A percentile compares a stretch with the other conserved stretches of the same genome.
phyloP scores from a whole-genome alignment of 129 eudicot genomes.

The Flaveria trinervia region DNA sequence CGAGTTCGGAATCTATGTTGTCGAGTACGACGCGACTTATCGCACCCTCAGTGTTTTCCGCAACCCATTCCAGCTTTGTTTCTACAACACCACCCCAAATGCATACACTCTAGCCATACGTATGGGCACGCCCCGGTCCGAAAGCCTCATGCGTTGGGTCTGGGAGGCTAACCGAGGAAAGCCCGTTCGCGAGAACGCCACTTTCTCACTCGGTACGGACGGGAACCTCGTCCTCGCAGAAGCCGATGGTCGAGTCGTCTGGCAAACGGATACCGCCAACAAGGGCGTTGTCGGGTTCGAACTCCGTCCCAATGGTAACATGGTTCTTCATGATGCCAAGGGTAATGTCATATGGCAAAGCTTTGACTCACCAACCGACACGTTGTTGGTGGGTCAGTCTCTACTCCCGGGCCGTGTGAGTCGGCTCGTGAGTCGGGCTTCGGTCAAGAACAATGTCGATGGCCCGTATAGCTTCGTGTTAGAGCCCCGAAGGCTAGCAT shows the following conservation, averaged over 20 bases:
- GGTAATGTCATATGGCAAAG: constrained; percentile 25
- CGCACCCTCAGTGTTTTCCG: background rate
- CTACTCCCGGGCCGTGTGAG: constrained; percentile 29
- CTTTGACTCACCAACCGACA: constrained; percentile 59
- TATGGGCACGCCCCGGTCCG: too few species aligned
- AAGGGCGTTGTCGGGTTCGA: too few species aligned
- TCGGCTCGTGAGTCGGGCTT: constrained; percentile 52
- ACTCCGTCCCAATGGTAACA: too few species aligned
- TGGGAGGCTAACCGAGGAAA: too few species aligned
- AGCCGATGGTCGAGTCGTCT: too few species aligned
- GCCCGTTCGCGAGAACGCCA: too few species aligned
- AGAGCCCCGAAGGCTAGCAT: constrained; percentile 38
- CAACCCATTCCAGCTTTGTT: constrained; percentile 51
- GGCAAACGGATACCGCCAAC: too few species aligned
- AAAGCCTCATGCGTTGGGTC: too few species aligned
- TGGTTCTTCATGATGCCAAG: too few species aligned
- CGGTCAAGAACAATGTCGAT: constrained; percentile 18
- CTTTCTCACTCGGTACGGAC: too few species aligned
- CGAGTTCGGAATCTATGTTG: constrained; percentile 21
- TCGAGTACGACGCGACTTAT: constrained; percentile 32
- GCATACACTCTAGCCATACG: constrained; percentile 13
- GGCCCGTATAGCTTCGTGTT: constrained; percentile 52
- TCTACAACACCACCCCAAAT: constrained; percentile 57
- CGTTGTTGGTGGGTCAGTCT: constrained; percentile 55
- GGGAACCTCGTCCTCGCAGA: too few species aligned